phyloP scores from a whole-genome alignment of 495 filamentous ascomycete species.

The Delitschia confertaspora region DNA sequence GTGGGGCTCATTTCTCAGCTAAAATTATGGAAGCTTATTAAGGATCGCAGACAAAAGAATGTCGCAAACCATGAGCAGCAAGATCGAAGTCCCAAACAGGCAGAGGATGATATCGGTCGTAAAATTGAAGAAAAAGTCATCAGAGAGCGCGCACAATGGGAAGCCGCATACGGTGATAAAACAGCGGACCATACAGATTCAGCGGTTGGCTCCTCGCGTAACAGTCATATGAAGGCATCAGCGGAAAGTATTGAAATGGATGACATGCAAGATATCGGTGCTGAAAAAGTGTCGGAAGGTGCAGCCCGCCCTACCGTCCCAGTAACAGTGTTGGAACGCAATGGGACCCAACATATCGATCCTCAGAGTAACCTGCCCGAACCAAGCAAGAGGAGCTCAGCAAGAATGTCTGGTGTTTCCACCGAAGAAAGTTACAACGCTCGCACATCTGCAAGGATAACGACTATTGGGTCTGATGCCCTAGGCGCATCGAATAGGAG shows the following conservation, averaged over 20 bases:
- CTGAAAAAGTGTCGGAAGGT: no score
- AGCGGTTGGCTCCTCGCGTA: conserved; percentile 43
- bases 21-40: conserved; percentile 80
- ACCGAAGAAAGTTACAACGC: conserved; percentile 5
- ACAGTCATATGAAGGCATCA: conserved; percentile 44
- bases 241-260: conserved; percentile 26
- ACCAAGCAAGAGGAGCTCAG: neutral
- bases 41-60: conserved; percentile 56
- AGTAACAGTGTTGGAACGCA: no score
- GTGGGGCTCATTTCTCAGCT: conserved; percentile 77
- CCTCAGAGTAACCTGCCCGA: conserved; percentile 8
- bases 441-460: conserved; percentile 15
- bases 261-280: conserved; percentile 25
- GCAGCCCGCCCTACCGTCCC: conserved; percentile 1
- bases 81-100: conserved; percentile 51
- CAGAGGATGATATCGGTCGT: conserved; percentile 60
- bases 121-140: conserved; percentile 59
- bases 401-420: neutral
- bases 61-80: conserved; percentile 48
- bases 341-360: no score
- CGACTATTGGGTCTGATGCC: neutral
- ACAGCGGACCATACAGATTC: conserved; percentile 39
- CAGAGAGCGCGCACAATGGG: conserved; percentile 68
- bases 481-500: conserved; percentile 4
- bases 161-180: conserved; percentile 61